phyloP scores from a whole-genome alignment of 2,329 filamentous ascomycete genomes.

The Laburnicola sp. region DNA sequence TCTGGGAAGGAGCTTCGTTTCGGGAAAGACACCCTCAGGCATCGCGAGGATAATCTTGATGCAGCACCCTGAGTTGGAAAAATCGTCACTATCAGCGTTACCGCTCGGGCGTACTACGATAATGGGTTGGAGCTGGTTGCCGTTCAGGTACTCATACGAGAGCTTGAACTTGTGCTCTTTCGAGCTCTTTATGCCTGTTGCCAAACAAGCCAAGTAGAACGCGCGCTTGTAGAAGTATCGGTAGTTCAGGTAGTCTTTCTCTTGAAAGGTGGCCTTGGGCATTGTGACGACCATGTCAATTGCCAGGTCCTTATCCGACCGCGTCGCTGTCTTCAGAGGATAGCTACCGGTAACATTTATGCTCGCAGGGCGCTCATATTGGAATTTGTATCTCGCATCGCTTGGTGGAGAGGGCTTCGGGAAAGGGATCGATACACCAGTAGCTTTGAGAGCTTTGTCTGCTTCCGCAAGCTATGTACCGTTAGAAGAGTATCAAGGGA shows the following conservation, averaged over 20 bases:
- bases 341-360: slow-evolving; percentile 92
- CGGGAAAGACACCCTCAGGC: slow-evolving; percentile 69
- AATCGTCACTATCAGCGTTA: slow-evolving; percentile 41
- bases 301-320: slow-evolving; percentile 60
- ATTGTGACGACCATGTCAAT: slow-evolving; percentile 89
- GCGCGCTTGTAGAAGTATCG: slow-evolving; percentile 94
- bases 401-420: slow-evolving; percentile 76
- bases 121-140: slow-evolving; percentile 76
- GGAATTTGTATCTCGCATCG: slow-evolving; percentile 79
- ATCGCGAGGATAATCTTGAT: slow-evolving; percentile 80
- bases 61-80: slow-evolving; percentile 38
- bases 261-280: slow-evolving; percentile 77
- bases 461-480: slow-evolving; percentile 67
- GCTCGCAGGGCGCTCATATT: slow-evolving; percentile 72
- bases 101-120: slow-evolving; percentile 51
- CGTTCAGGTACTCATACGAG: slow-evolving; percentile 68
- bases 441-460: slow-evolving; percentile 64
- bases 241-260: slow-evolving; percentile 91
- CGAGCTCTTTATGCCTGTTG: slow-evolving; percentile 66
- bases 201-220: slow-evolving; percentile 84
- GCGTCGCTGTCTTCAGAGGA: slow-evolving; percentile 72
- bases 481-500: slow-evolving; percentile 13
- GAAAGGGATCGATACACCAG: slow-evolving; percentile 76
- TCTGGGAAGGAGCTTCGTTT: slow-evolving; percentile 69
- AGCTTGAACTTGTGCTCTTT: slow-evolving; percentile 60